Evolutionary conservation across 352 stramenopile species (phyloP), one percentile per base, ranked within the genome.

Genomic region (Phytophthora macrochlamydospora): DNA sequence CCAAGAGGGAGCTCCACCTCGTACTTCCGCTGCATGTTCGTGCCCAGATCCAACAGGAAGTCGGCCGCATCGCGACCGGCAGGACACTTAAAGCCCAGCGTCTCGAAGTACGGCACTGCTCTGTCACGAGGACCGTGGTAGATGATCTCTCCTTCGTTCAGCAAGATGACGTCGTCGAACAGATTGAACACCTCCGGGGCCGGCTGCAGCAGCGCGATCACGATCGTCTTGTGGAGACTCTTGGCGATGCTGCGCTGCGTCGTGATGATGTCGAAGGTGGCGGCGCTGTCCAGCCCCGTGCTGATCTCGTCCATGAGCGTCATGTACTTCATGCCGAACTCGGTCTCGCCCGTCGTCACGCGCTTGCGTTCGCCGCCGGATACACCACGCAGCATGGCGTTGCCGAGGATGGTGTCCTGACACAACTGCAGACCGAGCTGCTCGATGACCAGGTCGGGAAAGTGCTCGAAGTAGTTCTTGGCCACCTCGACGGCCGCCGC

Each of bases 281-380:
- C 95, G 3, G 91, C 83, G 32, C 81, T 85, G 75, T 98, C 94
- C 7, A 98, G 76, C 5, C 94, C 94, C 3, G 92, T 98, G 50
- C 81, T 94, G 65, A 98, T 97, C 73, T 96, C 87, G 67, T 98
- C 94, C 66, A 87, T 85, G 42, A 93, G 83, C n/a, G 87, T 67
- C 35, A 97, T 81, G 52, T 77, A 83, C 59, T 83, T 79, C 48
- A 76, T 71, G 30, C 77, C 75, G 51, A 93, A 84, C 35, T 93
- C 71, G 79, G 98, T 98, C 75, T 92, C 81, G 12, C 82, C 84
- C 0, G 73, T 81, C 14, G 81, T 92, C 35, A 92, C 81, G 24
- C 85, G 81, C 69, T 90, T 88, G 9, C 78, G 71, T 48, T 93
- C 79, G 7, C 85, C 84, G 9, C 85, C 84, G 0, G 79, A 92